phyloP scores from a whole-genome alignment of 306 rosid species.

The Trichosanthes cucumerina region DNA sequence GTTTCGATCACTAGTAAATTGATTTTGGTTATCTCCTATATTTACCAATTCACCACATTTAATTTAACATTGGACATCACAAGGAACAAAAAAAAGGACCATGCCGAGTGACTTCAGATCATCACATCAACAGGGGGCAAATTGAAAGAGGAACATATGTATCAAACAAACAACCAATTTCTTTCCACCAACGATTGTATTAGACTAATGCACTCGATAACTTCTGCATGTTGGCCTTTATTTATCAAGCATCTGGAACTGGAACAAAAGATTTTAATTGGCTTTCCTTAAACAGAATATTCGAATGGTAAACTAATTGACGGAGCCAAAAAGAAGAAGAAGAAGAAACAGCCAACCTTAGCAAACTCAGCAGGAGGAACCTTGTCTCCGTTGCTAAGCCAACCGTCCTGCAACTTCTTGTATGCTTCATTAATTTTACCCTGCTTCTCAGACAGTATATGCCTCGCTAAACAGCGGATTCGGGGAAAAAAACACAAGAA shows the following conservation, averaged over 20 bases:
- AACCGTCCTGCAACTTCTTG: slow-evolving; percentile 93
- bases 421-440: slow-evolving; percentile 93
- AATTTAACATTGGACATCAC: background rate
- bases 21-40: background rate
- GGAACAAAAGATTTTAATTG: background rate
- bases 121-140: too few species aligned
- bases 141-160: background rate
- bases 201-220: background rate
- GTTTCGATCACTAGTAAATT: background rate
- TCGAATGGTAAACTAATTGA: background rate
- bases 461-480: slow-evolving; percentile 50
- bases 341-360: slow-evolving; percentile 29
- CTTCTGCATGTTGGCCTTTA: background rate
- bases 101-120: background rate
- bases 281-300: background rate
- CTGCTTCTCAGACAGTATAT: slow-evolving; percentile 84
- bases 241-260: background rate
- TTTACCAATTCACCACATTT: background rate
- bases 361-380: slow-evolving; percentile 96
- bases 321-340: background rate
- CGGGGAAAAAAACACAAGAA: background rate
- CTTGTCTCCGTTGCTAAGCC: slow-evolving; percentile 87
- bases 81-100: background rate
- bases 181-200: background rate
- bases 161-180: background rate